These are phyloP conservation scores for Monosporascus sp. DNA, from an alignment of 2,329 filamentous ascomycete species.

Conservation along the genomic window DNA sequence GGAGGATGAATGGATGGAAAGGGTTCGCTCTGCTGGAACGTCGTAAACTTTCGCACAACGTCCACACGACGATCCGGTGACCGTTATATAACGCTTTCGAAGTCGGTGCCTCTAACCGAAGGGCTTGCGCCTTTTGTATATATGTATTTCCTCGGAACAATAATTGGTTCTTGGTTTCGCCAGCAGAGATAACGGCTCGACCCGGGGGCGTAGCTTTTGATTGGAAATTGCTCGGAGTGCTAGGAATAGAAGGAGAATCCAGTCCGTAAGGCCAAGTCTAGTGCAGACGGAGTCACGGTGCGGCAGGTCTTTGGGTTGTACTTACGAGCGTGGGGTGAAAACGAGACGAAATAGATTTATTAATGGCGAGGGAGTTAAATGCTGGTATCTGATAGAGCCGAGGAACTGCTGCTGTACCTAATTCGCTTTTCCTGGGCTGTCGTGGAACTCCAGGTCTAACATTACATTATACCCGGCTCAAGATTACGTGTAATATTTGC, in stretches of 20 bases:
- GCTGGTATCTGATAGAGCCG: too few species aligned
- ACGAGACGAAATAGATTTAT: too few species aligned
- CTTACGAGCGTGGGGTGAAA: too few species aligned
- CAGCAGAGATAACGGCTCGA: background rate
- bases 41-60: conserved; percentile 3
- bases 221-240: background rate
- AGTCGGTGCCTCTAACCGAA: background rate
- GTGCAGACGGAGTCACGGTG: background rate
- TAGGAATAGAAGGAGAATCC: background rate
- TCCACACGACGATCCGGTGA: background rate
- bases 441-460: too few species aligned
- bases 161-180: background rate
- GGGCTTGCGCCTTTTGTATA: background rate
- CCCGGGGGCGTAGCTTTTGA: background rate
- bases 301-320: too few species aligned
- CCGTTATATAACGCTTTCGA: background rate
- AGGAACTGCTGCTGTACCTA: too few species aligned
- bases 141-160: background rate
- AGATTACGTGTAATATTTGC: too few species aligned
- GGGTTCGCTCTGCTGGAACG: conserved; percentile 17
- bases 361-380: too few species aligned
- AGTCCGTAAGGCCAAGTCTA: background rate
- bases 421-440: too few species aligned
- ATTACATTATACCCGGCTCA: too few species aligned
- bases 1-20: conserved; percentile 23